Conservation (phyloP, 2,329 filamentous ascomycete genomes). For the Clarireedia sp. region DNA sequence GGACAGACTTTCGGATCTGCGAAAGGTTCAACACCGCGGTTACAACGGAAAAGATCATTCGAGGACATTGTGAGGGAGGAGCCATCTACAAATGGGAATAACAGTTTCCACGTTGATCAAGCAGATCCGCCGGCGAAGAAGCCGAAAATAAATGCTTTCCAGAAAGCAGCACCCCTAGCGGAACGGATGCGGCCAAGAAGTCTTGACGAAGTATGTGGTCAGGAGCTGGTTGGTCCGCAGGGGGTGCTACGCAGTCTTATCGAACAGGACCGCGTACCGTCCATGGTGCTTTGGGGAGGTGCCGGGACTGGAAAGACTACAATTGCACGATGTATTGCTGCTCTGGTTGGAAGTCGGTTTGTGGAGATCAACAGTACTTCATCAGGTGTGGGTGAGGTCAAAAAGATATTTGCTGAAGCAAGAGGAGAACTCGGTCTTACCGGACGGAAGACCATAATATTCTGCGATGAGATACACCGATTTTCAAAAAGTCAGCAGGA, state of each 20-base stretch:
- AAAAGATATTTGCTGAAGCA: slow-evolving; percentile 83
- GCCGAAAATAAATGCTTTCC: slow-evolving; percentile 54
- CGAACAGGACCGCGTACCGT: slow-evolving; percentile 76
- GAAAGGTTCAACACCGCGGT: slow-evolving; percentile 15
- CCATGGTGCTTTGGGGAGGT: slow-evolving; percentile 89
- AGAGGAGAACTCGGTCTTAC: slow-evolving; percentile 71
- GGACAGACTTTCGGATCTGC: slow-evolving; percentile 16
- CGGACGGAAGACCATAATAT: slow-evolving; percentile 87
- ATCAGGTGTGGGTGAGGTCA: slow-evolving; percentile 80
- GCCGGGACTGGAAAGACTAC: slow-evolving; percentile 83
- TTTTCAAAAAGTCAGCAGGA: slow-evolving; percentile 77
- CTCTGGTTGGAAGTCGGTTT: slow-evolving; percentile 74
- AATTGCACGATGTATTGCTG: slow-evolving; percentile 84
- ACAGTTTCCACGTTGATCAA: neutral
- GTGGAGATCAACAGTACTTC: slow-evolving; percentile 94
- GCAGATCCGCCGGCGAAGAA: slow-evolving; percentile 46
- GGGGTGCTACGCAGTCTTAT: slow-evolving; percentile 86
- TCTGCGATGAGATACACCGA: slow-evolving; percentile 74
- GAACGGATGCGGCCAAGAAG: slow-evolving; percentile 85
- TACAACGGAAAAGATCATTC: slow-evolving; percentile 27
- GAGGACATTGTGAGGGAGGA: slow-evolving; percentile 17
- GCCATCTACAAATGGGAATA: slow-evolving; percentile 12
- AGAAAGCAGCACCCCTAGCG: slow-evolving; percentile 72
- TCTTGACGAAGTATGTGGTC: slow-evolving; percentile 81
- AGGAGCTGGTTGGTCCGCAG: slow-evolving; percentile 77